These are phyloP conservation scores for Chaetoscypha palmicola DNA, from an alignment of 2,329 filamentous ascomycete species.

Conservation along the genomic window DNA sequence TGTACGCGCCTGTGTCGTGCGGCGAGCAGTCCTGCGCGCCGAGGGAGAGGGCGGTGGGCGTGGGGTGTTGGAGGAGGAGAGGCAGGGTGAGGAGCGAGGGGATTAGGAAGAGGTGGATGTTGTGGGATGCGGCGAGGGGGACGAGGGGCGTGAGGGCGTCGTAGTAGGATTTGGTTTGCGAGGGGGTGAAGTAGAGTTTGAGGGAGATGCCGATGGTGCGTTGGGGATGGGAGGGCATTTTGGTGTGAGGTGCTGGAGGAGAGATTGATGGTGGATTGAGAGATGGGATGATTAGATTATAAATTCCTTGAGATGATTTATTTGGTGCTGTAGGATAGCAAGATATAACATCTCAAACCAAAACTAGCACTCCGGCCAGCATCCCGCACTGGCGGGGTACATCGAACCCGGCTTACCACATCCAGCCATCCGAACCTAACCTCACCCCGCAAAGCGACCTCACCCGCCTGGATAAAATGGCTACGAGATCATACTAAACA, in stretches of 20 bases:
- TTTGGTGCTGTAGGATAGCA: not conserved
- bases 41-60: conserved; percentile 30
- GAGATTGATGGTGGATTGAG: too few relatives aligned
- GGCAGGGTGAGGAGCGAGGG: conserved; percentile 68
- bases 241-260: too few relatives aligned
- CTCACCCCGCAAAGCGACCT: not conserved
- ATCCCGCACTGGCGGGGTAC: conserved; percentile 4
- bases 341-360: not conserved
- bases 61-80: conserved; percentile 36
- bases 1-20: conserved; percentile 66
- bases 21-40: conserved; percentile 73
- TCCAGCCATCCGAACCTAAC: conserved; percentile 4
- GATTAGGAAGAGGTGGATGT: conserved; percentile 67
- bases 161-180: conserved; percentile 53
- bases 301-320: too few relatives aligned
- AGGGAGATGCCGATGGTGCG: conserved; percentile 62
- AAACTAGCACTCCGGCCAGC: too few relatives aligned
- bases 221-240: conserved; percentile 35
- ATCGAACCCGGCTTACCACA: conserved; percentile 7
- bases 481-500: too few relatives aligned
- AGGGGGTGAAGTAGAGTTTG: conserved; percentile 73
- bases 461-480: not conserved
- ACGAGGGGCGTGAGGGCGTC: conserved; percentile 40
- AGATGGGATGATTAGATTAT: too few relatives aligned
- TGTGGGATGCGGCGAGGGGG: conserved; percentile 36